Base-by-base conservation (phyloP, 371 early-diverging fungal genomes). In the Phascolomyces articulosus region DNA sequence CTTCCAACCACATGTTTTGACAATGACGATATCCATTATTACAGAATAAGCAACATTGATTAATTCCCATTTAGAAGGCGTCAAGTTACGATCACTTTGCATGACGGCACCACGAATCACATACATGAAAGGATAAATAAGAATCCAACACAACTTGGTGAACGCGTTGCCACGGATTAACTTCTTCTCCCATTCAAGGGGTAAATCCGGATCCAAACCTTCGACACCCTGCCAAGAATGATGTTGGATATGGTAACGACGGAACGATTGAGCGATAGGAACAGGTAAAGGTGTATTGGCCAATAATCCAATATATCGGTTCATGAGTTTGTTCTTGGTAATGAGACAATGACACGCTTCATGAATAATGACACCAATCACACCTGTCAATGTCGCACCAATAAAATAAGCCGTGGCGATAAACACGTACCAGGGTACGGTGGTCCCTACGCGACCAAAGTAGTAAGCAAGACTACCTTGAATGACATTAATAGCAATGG, bases 141-240 rank as follows among this genome's bases (percentile, higher is more conserved):
- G 80, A 53, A 96, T 82, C 91, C 94, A 95, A 23, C 93, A 62
- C 28, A 94, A 68, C 78, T 95, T 96, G 34, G 79, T 64, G 18
- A 93, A 63, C 3, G 88, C 81, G 76, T 92, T 92, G 59, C 92
- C 91, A 16, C 80, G 80, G 55, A 98, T 89, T 66, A 97, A 72
- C 53, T 82, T 80, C 65, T 85, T 85, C 79, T 97, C 96, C 87
- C 94, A 90, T 40, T 91, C 90, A 24, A 95, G 78, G 4, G 98
- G 99, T 31, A 98, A 86, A 71, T 98, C 99, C 49, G 96, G 95
- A 70, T 98, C 98, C 69, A 89, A 88, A n/a, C 95, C 97, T 21
- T 90, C 87, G 15, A 97, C 96, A 44, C 98, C 98, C 77, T 95
- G 96, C 86, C 90, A 96, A 13, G 93, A 90, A 79, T 98, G 99